These are phyloP conservation scores for Ophidiomyces ophidiicola DNA, from an alignment of 2,329 filamentous ascomycete genomes.

Conservation along the genomic window DNA sequence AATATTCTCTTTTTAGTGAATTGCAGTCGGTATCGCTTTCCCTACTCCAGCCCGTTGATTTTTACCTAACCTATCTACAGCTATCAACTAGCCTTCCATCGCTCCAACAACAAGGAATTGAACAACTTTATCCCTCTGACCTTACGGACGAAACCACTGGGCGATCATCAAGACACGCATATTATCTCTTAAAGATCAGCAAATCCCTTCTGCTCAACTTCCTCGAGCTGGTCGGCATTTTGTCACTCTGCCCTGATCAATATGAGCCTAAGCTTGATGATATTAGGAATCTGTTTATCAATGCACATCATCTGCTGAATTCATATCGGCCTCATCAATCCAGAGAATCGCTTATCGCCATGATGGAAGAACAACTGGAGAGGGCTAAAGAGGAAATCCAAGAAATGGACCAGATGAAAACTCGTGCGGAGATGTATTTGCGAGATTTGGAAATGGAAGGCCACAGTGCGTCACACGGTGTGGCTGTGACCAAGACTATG, in stretches of 20 bases:
- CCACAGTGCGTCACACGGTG: background rate
- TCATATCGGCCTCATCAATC: constrained; percentile 91
- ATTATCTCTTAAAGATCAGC: constrained; percentile 60
- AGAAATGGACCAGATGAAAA: constrained; percentile 61
- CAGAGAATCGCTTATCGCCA: constrained; percentile 68
- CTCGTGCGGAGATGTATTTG: constrained; percentile 45
- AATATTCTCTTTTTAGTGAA: constrained; percentile 63
- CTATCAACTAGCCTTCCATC: constrained; percentile 50
- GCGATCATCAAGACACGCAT: constrained; percentile 39
- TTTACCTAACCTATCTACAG: constrained; percentile 19
- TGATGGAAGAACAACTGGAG: constrained; percentile 78
- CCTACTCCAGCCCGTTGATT: background rate
- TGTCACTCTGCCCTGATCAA: constrained; percentile 54
- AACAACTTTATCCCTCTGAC: constrained; percentile 52
- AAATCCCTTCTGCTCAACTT: constrained; percentile 84
- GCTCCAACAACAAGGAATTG: constrained; percentile 58
- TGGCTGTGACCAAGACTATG: background rate
- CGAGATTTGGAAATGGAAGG: constrained; percentile 27
- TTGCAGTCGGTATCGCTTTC: constrained; percentile 43
- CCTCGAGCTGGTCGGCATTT: constrained; percentile 64
- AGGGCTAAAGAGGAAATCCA: constrained; percentile 62
- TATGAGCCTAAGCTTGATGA: constrained; percentile 63
- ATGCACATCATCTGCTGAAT: constrained; percentile 87
- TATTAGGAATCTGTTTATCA: constrained; percentile 70
- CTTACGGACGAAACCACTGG: constrained; percentile 37